These are phyloP conservation scores for Rhizopogon vinicolor DNA, from an alignment of 768 basidiomycete species.

Conservation along the genomic window DNA sequence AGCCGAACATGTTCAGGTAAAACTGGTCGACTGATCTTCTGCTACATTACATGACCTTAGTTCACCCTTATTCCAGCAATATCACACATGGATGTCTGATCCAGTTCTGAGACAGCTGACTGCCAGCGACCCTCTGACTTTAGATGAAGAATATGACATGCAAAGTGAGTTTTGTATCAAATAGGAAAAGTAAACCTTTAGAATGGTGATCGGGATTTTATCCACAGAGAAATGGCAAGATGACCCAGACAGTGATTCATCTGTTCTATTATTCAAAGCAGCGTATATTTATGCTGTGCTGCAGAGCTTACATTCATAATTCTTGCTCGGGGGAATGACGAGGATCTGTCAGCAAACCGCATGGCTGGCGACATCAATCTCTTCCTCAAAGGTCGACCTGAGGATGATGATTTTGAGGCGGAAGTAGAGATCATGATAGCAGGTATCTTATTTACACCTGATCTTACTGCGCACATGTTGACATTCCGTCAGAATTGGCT, in stretches of 20 bases:
- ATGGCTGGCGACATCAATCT: constrained; percentile 96
- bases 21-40: too few species aligned
- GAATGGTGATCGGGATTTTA: background rate
- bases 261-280: too few species aligned
- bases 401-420: constrained; percentile 51
- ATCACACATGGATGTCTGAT: constrained; percentile 86
- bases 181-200: background rate
- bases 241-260: constrained; percentile 71
- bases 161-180: constrained; percentile 52
- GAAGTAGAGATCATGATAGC: constrained; percentile 95
- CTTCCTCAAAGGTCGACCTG: constrained; percentile 61
- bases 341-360: constrained; percentile 32
- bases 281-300: background rate
- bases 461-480: too few species aligned
- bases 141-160: constrained; percentile 87
- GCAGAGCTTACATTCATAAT: constrained; percentile 88
- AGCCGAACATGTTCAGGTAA: constrained; percentile 42
- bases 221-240: constrained; percentile 73
- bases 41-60: background rate
- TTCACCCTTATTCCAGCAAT: constrained; percentile 43
- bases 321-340: constrained; percentile 42
- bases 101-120: constrained; percentile 70
- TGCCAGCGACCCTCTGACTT: constrained; percentile 76
- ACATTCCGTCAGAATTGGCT: constrained; percentile 41
- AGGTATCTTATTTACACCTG: constrained; percentile 34